A percentile compares a stretch with the other conserved stretches of the same genome.
Evolutionary conservation across 148 eudicot species (phyloP).

Genomic region (Rhododendron vialii): DNA sequence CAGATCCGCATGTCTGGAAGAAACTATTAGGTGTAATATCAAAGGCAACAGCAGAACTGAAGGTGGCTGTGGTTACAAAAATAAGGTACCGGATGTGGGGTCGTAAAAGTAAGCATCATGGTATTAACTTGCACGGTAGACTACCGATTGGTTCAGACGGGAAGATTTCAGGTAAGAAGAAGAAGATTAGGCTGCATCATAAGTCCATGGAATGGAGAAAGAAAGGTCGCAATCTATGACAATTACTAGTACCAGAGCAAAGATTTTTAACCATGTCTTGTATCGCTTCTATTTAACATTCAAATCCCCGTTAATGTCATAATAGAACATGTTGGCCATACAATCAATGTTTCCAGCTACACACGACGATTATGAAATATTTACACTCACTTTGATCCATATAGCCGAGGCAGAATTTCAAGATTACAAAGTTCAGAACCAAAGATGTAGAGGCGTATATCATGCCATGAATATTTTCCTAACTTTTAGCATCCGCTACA

Average conservation of each 20-base stretch:
- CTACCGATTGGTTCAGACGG: conserved; percentile 17
- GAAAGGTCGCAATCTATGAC: not conserved
- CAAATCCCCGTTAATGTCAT: not conserved
- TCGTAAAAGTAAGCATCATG: conserved; percentile 5
- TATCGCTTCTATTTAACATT: not conserved
- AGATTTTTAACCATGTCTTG: not conserved
- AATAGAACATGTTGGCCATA: not conserved
- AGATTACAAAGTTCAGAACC: not conserved
- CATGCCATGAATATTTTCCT: not conserved
- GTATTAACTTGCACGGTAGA: not conserved
- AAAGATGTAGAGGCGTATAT: not conserved
- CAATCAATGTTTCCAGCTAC: not conserved
- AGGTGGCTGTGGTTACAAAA: conserved; percentile 4
- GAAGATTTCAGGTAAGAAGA: conserved; percentile 21
- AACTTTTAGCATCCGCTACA: not conserved
- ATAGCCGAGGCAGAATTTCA: not conserved
- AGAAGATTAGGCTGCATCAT: conserved; percentile 7
- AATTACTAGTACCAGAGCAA: not conserved
- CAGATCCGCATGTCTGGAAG: not conserved
- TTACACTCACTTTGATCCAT: not conserved
- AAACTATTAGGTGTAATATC: not conserved
- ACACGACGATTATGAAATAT: not conserved
- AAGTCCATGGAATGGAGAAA: conserved; percentile 1
- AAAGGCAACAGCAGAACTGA: conserved; percentile 6
- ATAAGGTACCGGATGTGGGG: conserved; percentile 5